A percentile compares a stretch with the other conserved stretches of the same genome.
phyloP scores from a whole-genome alignment of 139 green algal species.

The Limnomonas spitsbergensis region DNA sequence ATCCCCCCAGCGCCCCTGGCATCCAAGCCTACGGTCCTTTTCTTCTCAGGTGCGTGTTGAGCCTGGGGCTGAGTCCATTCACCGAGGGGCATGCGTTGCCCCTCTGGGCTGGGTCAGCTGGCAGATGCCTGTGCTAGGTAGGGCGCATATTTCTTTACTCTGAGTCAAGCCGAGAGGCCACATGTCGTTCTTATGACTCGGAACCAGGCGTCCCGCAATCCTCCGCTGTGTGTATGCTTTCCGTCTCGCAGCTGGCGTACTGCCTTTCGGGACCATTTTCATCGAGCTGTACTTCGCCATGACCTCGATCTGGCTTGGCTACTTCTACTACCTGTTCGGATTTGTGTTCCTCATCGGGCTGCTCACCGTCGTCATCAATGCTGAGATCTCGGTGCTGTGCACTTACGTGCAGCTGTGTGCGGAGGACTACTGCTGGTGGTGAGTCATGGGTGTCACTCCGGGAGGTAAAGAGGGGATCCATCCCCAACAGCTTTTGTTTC shows the following conservation, averaged over 20 bases:
- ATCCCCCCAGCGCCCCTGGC: slow-evolving; percentile 74
- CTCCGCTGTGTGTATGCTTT: no score
- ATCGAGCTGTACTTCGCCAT: slow-evolving; percentile 97
- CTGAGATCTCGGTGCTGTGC: slow-evolving; percentile 80
- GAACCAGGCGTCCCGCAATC: no score
- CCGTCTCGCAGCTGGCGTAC: slow-evolving; percentile 68
- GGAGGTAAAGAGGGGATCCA: no score
- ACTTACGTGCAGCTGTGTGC: slow-evolving; percentile 89
- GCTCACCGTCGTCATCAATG: slow-evolving; percentile 82
- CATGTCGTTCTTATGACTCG: neutral
- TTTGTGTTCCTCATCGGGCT: slow-evolving; percentile 85
- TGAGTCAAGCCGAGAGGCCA: neutral
- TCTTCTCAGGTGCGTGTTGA: slow-evolving; percentile 50
- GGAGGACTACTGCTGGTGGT: slow-evolving; percentile 93
- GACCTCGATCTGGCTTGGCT: slow-evolving; percentile 84
- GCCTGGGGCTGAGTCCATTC: neutral
- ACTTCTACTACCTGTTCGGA: slow-evolving; percentile 95
- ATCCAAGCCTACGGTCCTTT: slow-evolving; percentile 74
- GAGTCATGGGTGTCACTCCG: slow-evolving; percentile 26
- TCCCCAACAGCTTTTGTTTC: neutral
- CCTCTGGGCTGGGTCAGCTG: neutral
- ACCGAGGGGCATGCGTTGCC: neutral
- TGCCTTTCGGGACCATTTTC: slow-evolving; percentile 95
- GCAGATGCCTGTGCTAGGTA: neutral
- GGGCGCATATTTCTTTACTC: neutral